phyloP scores from a whole-genome alignment of 257 asterid genomes.

The Ehretia macrophylla region DNA sequence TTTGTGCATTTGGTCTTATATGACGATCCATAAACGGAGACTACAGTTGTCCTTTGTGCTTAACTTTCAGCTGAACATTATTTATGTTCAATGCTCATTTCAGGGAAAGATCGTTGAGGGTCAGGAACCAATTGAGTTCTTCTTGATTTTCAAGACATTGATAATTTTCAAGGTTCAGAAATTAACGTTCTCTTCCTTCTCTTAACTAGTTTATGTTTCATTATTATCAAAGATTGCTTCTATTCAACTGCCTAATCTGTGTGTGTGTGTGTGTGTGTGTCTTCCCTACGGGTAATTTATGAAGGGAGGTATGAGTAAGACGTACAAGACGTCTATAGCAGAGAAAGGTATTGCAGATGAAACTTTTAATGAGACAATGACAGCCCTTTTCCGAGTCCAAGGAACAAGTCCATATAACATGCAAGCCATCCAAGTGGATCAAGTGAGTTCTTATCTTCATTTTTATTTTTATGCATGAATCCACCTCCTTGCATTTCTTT shows the following conservation, averaged over 20 bases:
- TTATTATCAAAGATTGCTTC: neutral
- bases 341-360: constrained; percentile 62
- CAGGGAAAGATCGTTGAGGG: constrained; percentile 71
- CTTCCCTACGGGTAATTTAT: constrained; percentile 2
- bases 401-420: constrained; percentile 69
- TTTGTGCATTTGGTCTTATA: too few species aligned
- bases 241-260: too few species aligned
- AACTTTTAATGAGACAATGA: constrained; percentile 48
- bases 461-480: neutral
- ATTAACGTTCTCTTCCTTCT: neutral
- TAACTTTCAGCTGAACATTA: constrained; percentile 1
- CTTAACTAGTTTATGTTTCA: neutral
- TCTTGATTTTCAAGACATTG: constrained; percentile 62
- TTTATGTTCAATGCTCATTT: constrained; percentile 21
- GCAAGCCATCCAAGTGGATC: constrained; percentile 93
- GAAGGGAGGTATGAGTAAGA: constrained; percentile 70
- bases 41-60: neutral
- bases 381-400: constrained; percentile 73
- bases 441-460: constrained; percentile 35
- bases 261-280: constrained; percentile 14
- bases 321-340: constrained; percentile 48
- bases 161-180: constrained; percentile 56
- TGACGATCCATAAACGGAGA: neutral
- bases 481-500: neutral
- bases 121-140: constrained; percentile 59